phyloP scores from a whole-genome alignment of 2,329 filamentous ascomycete genomes.

The Didymella exigua region DNA sequence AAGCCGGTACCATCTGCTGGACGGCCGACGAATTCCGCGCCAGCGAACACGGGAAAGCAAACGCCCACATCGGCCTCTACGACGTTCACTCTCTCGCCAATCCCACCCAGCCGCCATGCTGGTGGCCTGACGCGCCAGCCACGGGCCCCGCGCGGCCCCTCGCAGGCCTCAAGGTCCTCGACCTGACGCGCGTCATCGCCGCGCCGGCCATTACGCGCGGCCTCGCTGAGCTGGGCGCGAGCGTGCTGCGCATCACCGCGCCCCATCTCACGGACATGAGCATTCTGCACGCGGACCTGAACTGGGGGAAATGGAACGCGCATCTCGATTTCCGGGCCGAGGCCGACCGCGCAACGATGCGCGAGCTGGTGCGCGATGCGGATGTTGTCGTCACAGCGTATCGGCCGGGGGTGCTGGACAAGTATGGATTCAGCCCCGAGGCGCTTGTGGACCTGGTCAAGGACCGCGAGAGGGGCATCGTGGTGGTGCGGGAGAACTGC shows the following conservation, averaged over 20 bases:
- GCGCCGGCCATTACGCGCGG: slow-evolving; percentile 52
- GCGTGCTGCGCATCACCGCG: slow-evolving; percentile 54
- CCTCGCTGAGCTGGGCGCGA: slow-evolving; percentile 56
- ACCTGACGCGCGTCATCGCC: slow-evolving; percentile 58
- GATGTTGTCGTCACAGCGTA: slow-evolving; percentile 60
- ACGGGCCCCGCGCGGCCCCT: slow-evolving; percentile 50
- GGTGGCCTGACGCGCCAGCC: slow-evolving; percentile 50
- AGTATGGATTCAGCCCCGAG: slow-evolving; percentile 53
- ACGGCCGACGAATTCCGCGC: slow-evolving; percentile 47
- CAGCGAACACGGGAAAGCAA: slow-evolving; percentile 52
- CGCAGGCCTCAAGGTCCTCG: slow-evolving; percentile 58
- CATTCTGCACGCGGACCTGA: slow-evolving; percentile 53
- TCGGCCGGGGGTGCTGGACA: slow-evolving; percentile 55
- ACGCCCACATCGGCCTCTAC: slow-evolving; percentile 50
- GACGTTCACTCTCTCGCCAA: slow-evolving; percentile 43
- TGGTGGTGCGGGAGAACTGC: slow-evolving; percentile 60
- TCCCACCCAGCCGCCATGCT: slow-evolving; percentile 41
- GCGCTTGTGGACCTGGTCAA: slow-evolving; percentile 52
- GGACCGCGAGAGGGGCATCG: slow-evolving; percentile 51
- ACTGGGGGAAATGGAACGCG: slow-evolving; percentile 58
- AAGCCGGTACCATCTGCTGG: slow-evolving; percentile 51
- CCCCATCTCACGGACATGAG: slow-evolving; percentile 51
- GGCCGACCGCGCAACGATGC: slow-evolving; percentile 48
- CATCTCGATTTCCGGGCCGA: slow-evolving; percentile 52
- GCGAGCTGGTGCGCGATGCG: slow-evolving; percentile 53